Evolutionary conservation across 371 early-diverging fungal genomes (phyloP), one percentile per base, ranked within the genome.

Genomic region (Mucor saturninus): DNA sequence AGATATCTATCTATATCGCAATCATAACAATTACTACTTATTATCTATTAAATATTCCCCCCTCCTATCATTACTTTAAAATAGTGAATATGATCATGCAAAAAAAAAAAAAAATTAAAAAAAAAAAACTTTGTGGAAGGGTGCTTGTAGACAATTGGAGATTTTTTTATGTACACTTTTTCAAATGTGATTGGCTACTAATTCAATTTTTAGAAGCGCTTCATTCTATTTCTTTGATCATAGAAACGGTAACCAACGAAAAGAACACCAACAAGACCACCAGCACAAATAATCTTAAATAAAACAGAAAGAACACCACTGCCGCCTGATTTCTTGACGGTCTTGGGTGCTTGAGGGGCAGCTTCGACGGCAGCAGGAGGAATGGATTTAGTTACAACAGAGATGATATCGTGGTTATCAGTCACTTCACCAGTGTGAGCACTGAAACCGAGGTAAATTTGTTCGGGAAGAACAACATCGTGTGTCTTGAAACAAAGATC

Each of bases 401-500:
- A 76, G 55, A 91, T 75, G 59, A 95, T 85, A 65, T 95, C 95
- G 68, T 95, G 95, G 61, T 89, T 88, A 69, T 94, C 91, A 39
- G 87, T 82, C 35, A 96, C 88, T 56, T 93, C 96, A 59, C 98
- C 98, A 1, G 98, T 98, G 45, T 87, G 85, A 6, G 96, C 92
- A 45, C 91, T 84, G 79, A 96, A 97, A 9, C 97, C 97, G 21
- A 97, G 78, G 74, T 93, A 97, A 14, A 87, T 81, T 53, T 79
- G 69, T 2, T 75, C 63, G 1, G 97, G 96, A 62, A 98, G 76
- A 28, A 76, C 76, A 21, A 95, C 85, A 64, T 94, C 86, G 29
- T 74, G 64, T 30, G 55, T 39, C 68, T 83, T 86, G 79, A 98
- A 95, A 76, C 98, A 98, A 28, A 81, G 72, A n/a, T 86, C 86